Percentiles rank a stretch among this genome's conserved stretches.
phyloP scores from a whole-genome alignment of 805 yeast genomes.

The Ogataea glucozyma region DNA sequence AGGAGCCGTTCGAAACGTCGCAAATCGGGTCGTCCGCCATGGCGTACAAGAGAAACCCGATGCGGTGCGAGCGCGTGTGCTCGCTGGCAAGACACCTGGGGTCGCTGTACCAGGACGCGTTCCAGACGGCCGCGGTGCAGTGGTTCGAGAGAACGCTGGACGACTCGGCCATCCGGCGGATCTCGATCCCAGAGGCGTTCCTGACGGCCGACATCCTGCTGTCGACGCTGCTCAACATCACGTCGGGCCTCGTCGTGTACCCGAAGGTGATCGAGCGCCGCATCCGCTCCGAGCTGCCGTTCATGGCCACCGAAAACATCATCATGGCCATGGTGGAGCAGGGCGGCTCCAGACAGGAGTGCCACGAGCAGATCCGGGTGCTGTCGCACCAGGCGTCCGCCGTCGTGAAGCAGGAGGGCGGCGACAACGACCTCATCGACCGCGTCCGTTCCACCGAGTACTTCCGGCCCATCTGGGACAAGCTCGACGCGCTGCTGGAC shows the following conservation, averaged over 20 bases:
- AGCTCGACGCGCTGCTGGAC: conserved; percentile 77
- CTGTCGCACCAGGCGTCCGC: conserved; percentile 96
- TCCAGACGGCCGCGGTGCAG: conserved; percentile 96
- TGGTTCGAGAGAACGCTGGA: conserved; percentile 99
- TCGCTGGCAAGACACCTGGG: conserved; percentile 97
- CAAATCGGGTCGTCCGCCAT: conserved; percentile 98
- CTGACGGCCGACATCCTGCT: conserved; percentile 92
- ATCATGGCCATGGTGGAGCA: conserved; percentile 99
- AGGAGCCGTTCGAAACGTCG: conserved; percentile 98
- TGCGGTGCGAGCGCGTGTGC: conserved; percentile 99
- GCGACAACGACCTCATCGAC: conserved; percentile 95
- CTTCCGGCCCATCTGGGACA: conserved; percentile 86
- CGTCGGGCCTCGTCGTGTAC: conserved; percentile 94
- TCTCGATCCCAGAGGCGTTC: conserved; percentile 94
- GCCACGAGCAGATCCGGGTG: conserved; percentile 96
- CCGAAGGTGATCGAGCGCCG: conserved; percentile 98
- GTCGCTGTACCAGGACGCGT: conserved; percentile 86
- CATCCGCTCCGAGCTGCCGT: conserved; percentile 91
- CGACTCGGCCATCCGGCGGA: conserved; percentile 97
- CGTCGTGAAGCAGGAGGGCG: conserved; percentile 97
- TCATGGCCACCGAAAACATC: conserved; percentile 99
- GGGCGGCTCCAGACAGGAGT: conserved; percentile 97
- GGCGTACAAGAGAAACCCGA: conserved; percentile 99
- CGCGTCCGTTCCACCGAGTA: conserved; percentile 75
- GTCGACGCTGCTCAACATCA: conserved; percentile 85